phyloP scores from a whole-genome alignment of 192 early-diverging fungal genomes.

The Jimgerdemannia lactiflua region DNA sequence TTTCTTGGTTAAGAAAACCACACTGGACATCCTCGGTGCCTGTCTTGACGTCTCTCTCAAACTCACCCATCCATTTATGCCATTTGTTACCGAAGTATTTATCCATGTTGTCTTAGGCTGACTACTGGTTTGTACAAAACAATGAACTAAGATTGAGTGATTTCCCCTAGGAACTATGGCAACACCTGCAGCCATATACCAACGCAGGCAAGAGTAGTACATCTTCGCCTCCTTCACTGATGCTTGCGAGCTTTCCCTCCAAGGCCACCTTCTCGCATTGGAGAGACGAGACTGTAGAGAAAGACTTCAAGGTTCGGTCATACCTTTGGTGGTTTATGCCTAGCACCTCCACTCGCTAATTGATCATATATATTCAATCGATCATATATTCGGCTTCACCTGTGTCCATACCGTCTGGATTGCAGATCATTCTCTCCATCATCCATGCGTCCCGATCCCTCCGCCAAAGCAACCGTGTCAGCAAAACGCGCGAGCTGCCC shows the following conservation, averaged over 20 bases:
- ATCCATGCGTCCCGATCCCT: constrained; percentile 52
- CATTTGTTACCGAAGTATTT: constrained; percentile 90
- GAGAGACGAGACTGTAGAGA: constrained; percentile 38
- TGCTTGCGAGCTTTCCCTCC: constrained; percentile 45
- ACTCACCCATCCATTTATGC: constrained; percentile 96
- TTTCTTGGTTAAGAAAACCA: constrained; percentile 18
- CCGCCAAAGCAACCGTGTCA: constrained; percentile 49
- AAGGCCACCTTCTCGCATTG: constrained; percentile 19
- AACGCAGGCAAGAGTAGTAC: constrained; percentile 10
- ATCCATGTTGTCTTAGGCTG: too few species aligned
- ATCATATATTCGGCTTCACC: too few species aligned
- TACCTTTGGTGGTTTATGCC: too few species aligned
- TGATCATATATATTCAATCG: too few species aligned
- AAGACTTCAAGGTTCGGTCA: constrained; percentile 41
- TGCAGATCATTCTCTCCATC: constrained; percentile 37
- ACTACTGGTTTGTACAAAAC: background rate
- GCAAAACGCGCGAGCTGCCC: constrained; percentile 36
- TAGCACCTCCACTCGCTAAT: too few species aligned
- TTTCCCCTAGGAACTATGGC: constrained; percentile 52
- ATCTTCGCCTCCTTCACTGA: constrained; percentile 29
- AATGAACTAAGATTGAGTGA: background rate
- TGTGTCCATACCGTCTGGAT: background rate
- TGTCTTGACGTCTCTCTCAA: constrained; percentile 77
- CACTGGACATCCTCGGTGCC: constrained; percentile 54
- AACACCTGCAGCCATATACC: constrained; percentile 25